Percentiles rank a stretch among this genome's conserved stretches.
Evolutionary conservation across 2,329 filamentous ascomycete genomes (phyloP).

Genomic region (Sordariomycetes sp.): DNA sequence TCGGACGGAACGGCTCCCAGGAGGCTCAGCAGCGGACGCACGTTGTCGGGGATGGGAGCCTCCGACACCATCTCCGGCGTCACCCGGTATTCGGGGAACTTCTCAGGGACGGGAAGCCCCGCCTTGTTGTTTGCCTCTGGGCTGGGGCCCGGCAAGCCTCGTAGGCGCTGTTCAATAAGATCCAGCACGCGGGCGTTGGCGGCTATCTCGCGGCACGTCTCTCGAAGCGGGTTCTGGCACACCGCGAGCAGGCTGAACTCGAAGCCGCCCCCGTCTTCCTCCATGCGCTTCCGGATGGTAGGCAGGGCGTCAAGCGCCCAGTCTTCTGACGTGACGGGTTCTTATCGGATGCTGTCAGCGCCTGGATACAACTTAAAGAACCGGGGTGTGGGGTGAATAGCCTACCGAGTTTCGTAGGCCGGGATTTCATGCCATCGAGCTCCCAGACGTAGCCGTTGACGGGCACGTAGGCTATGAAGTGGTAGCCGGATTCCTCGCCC

Average conservation of each 20-base stretch:
- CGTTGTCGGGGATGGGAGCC: neutral
- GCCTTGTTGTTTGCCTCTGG: neutral
- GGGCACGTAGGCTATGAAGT: conserved; percentile 85
- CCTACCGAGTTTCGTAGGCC: conserved; percentile 47
- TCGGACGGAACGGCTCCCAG: neutral
- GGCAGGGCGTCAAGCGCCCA: conserved; percentile 59
- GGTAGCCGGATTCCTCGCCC: conserved; percentile 57
- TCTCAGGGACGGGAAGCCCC: neutral
- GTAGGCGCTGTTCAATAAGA: conserved; percentile 19
- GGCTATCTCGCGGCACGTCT: conserved; percentile 35
- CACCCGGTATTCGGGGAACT: neutral
- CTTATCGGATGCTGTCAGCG: neutral
- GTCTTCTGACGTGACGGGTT: conserved; percentile 18
- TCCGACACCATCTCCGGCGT: neutral
- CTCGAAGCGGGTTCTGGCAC: conserved; percentile 51
- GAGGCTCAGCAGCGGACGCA: neutral
- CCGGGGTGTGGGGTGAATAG: neutral
- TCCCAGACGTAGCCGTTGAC: conserved; percentile 70
- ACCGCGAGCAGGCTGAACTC: conserved; percentile 73
- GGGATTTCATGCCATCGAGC: conserved; percentile 70
- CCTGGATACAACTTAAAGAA: neutral
- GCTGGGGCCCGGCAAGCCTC: neutral
- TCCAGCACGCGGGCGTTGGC: conserved; percentile 25
- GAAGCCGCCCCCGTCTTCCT: conserved; percentile 52
- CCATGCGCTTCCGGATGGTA: conserved; percentile 58